A percentile compares a stretch with the other conserved stretches of the same genome.
Evolutionary conservation across 768 basidiomycete species (phyloP).

Genomic region (Pulveroboletus ravenelii): DNA sequence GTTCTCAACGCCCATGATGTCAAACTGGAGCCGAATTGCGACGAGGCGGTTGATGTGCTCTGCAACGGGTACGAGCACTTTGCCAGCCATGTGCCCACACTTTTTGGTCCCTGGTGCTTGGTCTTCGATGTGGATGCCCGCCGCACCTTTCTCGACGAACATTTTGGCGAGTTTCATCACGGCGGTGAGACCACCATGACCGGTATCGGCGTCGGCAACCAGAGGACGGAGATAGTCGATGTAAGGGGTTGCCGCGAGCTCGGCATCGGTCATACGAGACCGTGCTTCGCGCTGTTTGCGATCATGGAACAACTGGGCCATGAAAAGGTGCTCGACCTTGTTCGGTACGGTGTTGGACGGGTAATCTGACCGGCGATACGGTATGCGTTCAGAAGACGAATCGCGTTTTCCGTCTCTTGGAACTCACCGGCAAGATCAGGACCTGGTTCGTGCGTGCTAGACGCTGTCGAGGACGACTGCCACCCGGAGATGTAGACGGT

Average conservation of each 20-base stretch:
- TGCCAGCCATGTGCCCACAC: slow-evolving; percentile 90
- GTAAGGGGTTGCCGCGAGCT: slow-evolving; percentile 63
- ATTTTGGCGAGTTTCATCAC: slow-evolving; percentile 98
- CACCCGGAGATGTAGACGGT: slow-evolving; percentile 98
- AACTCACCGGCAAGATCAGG: slow-evolving; percentile 90
- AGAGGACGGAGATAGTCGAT: slow-evolving; percentile 93
- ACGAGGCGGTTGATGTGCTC: slow-evolving; percentile 99
- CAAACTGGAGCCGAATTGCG: slow-evolving; percentile 94
- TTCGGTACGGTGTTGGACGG: slow-evolving; percentile 98
- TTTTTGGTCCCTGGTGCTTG: slow-evolving; percentile 98
- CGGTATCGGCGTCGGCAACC: slow-evolving; percentile 96
- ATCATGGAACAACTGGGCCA: slow-evolving; percentile 98
- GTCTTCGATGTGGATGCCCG: slow-evolving; percentile 97
- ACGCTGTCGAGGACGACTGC: slow-evolving; percentile 92
- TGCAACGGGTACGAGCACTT: slow-evolving; percentile 93
- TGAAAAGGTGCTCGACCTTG: slow-evolving; percentile 98
- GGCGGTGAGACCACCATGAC: slow-evolving; percentile 96
- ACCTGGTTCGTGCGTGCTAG: slow-evolving; percentile 91
- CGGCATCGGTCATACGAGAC: slow-evolving; percentile 60
- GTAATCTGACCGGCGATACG: slow-evolving; percentile 56
- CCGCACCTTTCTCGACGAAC: slow-evolving; percentile 98
- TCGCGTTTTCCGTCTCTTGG: neutral
- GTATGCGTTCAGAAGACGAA: slow-evolving; percentile 2
- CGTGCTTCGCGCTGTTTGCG: slow-evolving; percentile 89
- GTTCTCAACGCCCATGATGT: slow-evolving; percentile 98